phyloP scores from a whole-genome alignment of 208 protist species.

The Crithidia brevicula region DNA sequence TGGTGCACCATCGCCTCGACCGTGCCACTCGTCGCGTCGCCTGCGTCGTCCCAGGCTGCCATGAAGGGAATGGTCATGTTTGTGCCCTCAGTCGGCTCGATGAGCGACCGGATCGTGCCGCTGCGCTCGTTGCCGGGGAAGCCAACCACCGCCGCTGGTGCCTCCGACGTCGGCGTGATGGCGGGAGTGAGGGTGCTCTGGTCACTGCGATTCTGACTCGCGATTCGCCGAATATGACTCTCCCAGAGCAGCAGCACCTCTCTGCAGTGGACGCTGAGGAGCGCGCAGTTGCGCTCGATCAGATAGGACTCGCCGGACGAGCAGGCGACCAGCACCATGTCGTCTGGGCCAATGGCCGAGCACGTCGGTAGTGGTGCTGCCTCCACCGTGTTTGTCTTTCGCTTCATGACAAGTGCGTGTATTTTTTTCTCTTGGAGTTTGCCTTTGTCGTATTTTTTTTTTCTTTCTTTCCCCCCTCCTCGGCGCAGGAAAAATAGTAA shows the following conservation, averaged over 20 bases:
- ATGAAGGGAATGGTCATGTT: slow-evolving; percentile 29
- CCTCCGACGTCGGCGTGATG: background rate
- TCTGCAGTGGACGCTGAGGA: slow-evolving; percentile 52
- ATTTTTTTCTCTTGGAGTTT: background rate
- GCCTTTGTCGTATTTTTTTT: too few species aligned
- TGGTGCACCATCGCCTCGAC: slow-evolving; percentile 4
- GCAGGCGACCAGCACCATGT: slow-evolving; percentile 57
- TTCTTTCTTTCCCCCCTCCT: too few species aligned
- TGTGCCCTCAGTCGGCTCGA: background rate
- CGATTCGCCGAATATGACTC: slow-evolving; percentile 4
- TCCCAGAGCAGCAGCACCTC: slow-evolving; percentile 35
- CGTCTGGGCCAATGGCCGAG: slow-evolving; percentile 32
- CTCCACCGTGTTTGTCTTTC: slow-evolving; percentile 20
- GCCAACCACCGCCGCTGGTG: background rate
- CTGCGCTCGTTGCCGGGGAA: background rate
- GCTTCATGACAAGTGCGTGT: slow-evolving; percentile 14
- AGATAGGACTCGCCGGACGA: slow-evolving; percentile 45
- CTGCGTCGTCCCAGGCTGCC: slow-evolving; percentile 9
- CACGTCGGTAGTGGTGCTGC: slow-evolving; percentile 25
- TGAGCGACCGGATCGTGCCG: background rate
- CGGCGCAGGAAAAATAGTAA: too few species aligned
- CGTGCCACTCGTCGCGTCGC: background rate
- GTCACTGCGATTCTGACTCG: background rate
- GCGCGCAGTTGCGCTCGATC: slow-evolving; percentile 75
- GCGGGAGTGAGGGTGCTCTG: background rate